These are phyloP conservation scores for Lecanicillium sp. DNA, from an alignment of 2,329 filamentous ascomycete genomes.

Conservation along the genomic window DNA sequence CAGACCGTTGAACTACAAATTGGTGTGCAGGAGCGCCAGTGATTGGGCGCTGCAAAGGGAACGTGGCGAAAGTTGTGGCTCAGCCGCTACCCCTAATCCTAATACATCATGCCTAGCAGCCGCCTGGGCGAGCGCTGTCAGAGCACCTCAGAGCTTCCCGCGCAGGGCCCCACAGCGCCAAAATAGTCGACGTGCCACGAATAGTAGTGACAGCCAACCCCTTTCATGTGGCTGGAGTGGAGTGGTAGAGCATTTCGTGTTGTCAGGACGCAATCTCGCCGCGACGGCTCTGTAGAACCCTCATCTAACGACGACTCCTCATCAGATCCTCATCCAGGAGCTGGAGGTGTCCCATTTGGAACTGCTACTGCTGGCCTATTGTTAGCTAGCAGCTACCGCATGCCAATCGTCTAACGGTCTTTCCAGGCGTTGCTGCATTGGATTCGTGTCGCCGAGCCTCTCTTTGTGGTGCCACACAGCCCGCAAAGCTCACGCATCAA, in stretches of 20 bases:
- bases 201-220: not conserved
- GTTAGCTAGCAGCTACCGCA: no score
- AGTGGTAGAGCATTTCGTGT: not conserved
- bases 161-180: not conserved
- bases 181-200: slow-evolving; percentile 1
- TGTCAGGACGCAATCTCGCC: not conserved
- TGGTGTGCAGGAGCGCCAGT: not conserved
- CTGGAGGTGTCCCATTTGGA: no score
- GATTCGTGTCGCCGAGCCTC: not conserved
- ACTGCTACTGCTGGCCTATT: no score
- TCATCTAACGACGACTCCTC: no score
- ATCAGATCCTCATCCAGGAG: no score
- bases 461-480: slow-evolving; percentile 2
- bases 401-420: no score
- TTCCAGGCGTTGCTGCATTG: no score
- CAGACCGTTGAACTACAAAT: not conserved
- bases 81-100: not conserved
- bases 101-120: no score
- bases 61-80: slow-evolving; percentile 9
- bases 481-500: slow-evolving; percentile 7
- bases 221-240: slow-evolving; percentile 6
- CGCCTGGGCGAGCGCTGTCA: no score
- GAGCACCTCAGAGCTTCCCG: no score
- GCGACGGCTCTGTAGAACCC: not conserved
- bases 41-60: not conserved